These are phyloP conservation scores for Mucor circinelloides DNA, from an alignment of 371 early-diverging fungal genomes.

Conservation along the genomic window DNA sequence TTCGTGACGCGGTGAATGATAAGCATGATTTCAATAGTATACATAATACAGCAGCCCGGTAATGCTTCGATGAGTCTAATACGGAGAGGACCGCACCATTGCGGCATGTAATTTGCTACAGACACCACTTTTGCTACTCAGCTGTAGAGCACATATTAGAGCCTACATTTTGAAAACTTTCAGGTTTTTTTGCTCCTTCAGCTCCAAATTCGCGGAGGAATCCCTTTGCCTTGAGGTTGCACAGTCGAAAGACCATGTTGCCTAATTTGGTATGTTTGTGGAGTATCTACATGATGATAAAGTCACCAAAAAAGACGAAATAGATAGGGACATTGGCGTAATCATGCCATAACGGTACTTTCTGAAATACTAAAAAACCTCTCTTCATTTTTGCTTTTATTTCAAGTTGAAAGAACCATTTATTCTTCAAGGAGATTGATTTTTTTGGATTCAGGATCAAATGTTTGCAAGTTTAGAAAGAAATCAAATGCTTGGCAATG, in stretches of 20 bases:
- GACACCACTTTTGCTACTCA: too few species aligned
- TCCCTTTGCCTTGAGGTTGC: not conserved
- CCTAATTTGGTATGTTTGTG: not conserved
- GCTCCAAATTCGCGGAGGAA: not conserved
- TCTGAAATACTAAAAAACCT: not conserved
- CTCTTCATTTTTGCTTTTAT: not conserved
- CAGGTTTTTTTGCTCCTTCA: not conserved
- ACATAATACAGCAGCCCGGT: too few species aligned
- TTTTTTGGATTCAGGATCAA: too few species aligned
- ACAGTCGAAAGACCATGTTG: not conserved
- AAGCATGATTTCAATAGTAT: not conserved
- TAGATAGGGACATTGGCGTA: constrained; percentile 13
- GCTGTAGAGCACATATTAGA: too few species aligned
- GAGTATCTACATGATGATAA: constrained; percentile 3
- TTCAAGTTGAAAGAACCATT: too few species aligned
- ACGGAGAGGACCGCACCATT: too few species aligned
- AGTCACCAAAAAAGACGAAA: constrained; percentile 3
- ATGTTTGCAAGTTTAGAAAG: too few species aligned
- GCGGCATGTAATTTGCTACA: too few species aligned
- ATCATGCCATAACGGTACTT: constrained; percentile 6
- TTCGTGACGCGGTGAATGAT: not conserved
- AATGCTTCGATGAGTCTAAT: too few species aligned
- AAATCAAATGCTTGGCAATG: too few species aligned
- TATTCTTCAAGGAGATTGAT: too few species aligned
- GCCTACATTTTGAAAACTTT: not conserved